Evolutionary conservation across 1,284 basidiomycete genomes (phyloP).

Genomic region (Ceratobasidium sp.): DNA sequence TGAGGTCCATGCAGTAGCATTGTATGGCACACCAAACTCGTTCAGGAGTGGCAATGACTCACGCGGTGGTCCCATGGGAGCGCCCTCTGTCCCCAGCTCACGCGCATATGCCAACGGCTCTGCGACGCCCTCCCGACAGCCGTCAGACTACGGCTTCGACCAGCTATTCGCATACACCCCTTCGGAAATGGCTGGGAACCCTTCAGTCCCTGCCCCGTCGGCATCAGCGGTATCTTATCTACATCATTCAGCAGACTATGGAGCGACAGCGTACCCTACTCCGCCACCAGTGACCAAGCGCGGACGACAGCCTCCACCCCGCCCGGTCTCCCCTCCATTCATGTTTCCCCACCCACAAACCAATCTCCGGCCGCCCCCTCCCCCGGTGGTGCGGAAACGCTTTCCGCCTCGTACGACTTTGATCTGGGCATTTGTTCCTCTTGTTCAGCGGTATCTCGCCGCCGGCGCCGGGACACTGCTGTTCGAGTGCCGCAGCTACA

Average conservation of each 20-base stretch:
- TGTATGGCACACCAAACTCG: conserved; percentile 34
- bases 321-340: conserved; percentile 17
- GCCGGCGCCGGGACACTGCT: conserved; percentile 33
- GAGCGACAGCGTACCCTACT: conserved; percentile 33
- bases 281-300: conserved; percentile 36
- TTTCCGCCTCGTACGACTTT: conserved; percentile 38
- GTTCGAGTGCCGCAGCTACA: conserved; percentile 38
- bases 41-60: conserved; percentile 30
- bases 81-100: conserved; percentile 11
- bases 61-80: conserved; percentile 2
- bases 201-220: conserved; percentile 34
- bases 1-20: conserved; percentile 35
- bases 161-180: conserved; percentile 35
- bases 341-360: conserved; percentile 39
- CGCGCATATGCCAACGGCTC: conserved; percentile 39
- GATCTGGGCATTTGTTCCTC: conserved; percentile 33
- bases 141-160: conserved; percentile 27
- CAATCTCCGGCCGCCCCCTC: conserved; percentile 36
- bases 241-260: conserved; percentile 13
- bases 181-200: conserved; percentile 12
- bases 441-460: conserved; percentile 34
- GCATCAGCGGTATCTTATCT: conserved; percentile 27
- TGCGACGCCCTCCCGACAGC: conserved; percentile 34
- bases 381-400: conserved; percentile 34
- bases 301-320: conserved; percentile 16